A percentile compares a stretch with the other conserved stretches of the same genome.
Conservation (phyloP, 1,284 basidiomycete species). For the Trichosporon sp. region DNA sequence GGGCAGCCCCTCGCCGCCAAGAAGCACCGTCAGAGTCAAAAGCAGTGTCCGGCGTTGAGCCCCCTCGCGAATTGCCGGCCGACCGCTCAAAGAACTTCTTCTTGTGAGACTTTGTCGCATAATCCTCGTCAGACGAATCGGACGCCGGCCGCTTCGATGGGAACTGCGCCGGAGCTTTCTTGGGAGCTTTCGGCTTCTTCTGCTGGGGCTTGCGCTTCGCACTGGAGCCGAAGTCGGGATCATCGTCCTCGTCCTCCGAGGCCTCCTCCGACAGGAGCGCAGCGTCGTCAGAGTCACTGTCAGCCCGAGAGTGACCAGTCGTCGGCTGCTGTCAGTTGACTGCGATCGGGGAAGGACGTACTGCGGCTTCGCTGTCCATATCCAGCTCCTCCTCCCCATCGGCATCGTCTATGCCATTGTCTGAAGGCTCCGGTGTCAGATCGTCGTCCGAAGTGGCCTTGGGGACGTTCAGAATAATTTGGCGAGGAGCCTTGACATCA, state of each 20-base stretch:
- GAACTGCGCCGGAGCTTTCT: slow-evolving; percentile 17
- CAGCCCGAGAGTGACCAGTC: background rate
- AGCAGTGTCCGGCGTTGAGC: slow-evolving; percentile 33
- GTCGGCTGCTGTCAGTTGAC: background rate
- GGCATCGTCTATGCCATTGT: slow-evolving; percentile 28
- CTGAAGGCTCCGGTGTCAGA: slow-evolving; percentile 19
- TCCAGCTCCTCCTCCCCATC: slow-evolving; percentile 32
- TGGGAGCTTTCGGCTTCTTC: slow-evolving; percentile 18
- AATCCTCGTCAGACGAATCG: slow-evolving; percentile 70
- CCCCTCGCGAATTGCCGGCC: slow-evolving; percentile 40
- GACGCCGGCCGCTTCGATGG: slow-evolving; percentile 26
- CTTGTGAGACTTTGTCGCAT: slow-evolving; percentile 76
- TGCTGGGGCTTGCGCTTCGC: slow-evolving; percentile 28
- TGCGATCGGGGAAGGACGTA: background rate
- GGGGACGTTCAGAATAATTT: slow-evolving; percentile 16
- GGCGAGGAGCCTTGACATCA: slow-evolving; percentile 1
- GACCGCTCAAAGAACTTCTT: slow-evolving; percentile 59
- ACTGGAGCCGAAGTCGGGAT: slow-evolving; percentile 34
- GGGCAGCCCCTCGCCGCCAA: slow-evolving; percentile 72
- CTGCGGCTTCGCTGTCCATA: slow-evolving; percentile 16
- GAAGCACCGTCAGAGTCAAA: slow-evolving; percentile 53
- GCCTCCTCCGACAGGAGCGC: slow-evolving; percentile 3
- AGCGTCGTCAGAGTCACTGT: slow-evolving; percentile 18
- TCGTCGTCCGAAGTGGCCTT: slow-evolving; percentile 15
- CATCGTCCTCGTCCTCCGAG: slow-evolving; percentile 30